Evolutionary conservation across 768 basidiomycete species (phyloP).

Genomic region (Hericium erinaceus): DNA sequence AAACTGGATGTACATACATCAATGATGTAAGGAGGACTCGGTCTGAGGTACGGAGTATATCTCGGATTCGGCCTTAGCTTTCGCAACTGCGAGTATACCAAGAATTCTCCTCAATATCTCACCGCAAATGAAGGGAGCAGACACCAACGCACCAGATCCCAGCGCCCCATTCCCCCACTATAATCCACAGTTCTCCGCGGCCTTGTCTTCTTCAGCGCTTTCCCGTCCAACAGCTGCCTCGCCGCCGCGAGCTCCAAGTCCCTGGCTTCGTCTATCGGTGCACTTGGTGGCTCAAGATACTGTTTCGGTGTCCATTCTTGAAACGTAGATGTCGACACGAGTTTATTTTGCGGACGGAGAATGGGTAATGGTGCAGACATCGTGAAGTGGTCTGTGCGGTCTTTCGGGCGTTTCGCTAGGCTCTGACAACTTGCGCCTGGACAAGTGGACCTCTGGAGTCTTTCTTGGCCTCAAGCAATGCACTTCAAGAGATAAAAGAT

Average conservation of each 20-base stretch:
- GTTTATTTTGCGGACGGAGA: slow-evolving; percentile 40
- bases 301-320: slow-evolving; percentile 68
- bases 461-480: no score
- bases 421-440: no score
- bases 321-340: slow-evolving; percentile 18
- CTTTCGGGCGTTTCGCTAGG: no score
- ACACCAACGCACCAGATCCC: slow-evolving; percentile 53
- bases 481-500: no score
- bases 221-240: slow-evolving; percentile 67
- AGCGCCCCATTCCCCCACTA: slow-evolving; percentile 79
- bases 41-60: slow-evolving; percentile 71
- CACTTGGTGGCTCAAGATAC: slow-evolving; percentile 59
- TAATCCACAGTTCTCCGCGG: slow-evolving; percentile 95
- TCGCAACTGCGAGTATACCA: slow-evolving; percentile 38
- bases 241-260: slow-evolving; percentile 76
- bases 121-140: neutral
- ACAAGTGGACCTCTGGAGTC: no score
- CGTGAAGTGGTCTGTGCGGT: no score
- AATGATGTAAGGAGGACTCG: slow-evolving; percentile 80
- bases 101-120: neutral
- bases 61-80: slow-evolving; percentile 74
- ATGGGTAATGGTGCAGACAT: slow-evolving; percentile 32
- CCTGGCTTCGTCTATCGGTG: slow-evolving; percentile 72
- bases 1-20: slow-evolving; percentile 48
- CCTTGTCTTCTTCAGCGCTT: slow-evolving; percentile 81